Percentiles rank a stretch among this genome's conserved stretches.
These are phyloP conservation scores for Haplosporangium sp. DNA, from an alignment of 371 early-diverging fungal genomes.

Conservation along the genomic window DNA sequence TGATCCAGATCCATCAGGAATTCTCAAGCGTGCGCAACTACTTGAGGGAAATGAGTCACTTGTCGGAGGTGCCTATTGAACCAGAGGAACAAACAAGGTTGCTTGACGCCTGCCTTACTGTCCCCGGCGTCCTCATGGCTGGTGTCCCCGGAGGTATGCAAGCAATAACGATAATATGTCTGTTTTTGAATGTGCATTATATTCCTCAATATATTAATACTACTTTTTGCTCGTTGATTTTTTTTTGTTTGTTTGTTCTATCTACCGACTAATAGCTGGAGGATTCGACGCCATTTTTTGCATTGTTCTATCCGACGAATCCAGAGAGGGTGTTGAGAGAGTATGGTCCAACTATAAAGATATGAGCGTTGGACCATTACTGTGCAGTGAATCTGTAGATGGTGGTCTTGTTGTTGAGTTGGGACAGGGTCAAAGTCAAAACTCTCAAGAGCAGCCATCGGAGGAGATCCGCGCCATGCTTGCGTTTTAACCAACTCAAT, in stretches of 20 bases:
- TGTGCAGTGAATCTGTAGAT: constrained; percentile 59
- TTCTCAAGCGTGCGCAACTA: constrained; percentile 53
- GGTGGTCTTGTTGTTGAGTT: constrained; percentile 49
- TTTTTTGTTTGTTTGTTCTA: not conserved
- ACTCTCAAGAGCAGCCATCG: not conserved
- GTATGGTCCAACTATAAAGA: constrained; percentile 82
- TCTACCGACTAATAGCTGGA: constrained; percentile 74
- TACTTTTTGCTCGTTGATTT: too few species aligned
- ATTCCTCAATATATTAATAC: too few species aligned
- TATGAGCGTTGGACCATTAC: constrained; percentile 81
- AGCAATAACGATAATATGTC: not conserved
- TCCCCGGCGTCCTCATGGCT: constrained; percentile 88
- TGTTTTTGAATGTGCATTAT: too few species aligned
- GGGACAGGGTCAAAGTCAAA: not conserved
- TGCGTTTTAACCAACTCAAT: not conserved
- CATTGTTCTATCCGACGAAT: constrained; percentile 69
- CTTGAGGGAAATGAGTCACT: constrained; percentile 78
- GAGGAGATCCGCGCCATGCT: not conserved
- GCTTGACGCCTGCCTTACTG: constrained; percentile 79
- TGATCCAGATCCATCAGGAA: constrained; percentile 30
- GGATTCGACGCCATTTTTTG: constrained; percentile 97
- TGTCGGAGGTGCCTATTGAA: constrained; percentile 89
- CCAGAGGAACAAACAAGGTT: constrained; percentile 88
- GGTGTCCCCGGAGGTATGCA: constrained; percentile 93
- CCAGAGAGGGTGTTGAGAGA: constrained; percentile 61